These are phyloP conservation scores for Phytophthora fragariaefolia DNA, from an alignment of 352 stramenopile genomes.

Conservation along the genomic window DNA sequence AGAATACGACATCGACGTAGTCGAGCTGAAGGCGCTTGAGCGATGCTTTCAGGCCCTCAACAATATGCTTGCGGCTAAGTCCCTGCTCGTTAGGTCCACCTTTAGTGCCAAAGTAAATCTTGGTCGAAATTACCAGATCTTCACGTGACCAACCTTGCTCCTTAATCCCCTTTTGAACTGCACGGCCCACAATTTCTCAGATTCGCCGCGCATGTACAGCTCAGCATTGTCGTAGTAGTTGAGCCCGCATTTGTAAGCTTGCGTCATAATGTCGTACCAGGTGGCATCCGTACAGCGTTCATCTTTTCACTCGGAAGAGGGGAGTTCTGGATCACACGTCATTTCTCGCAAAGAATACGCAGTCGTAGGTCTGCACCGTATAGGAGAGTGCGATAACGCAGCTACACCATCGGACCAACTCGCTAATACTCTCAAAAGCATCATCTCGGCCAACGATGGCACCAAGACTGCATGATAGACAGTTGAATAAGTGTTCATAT, in stretches of 20 bases:
- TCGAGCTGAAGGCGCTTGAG: conserved; percentile 40
- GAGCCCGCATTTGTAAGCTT: conserved; percentile 46
- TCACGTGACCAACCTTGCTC: conserved; percentile 39
- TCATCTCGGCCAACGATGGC: conserved; percentile 43
- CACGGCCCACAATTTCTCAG: conserved; percentile 42
- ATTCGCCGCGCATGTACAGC: conserved; percentile 40
- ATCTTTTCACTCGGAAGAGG: conserved; percentile 66
- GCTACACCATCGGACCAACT: conserved; percentile 39
- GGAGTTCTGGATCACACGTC: conserved; percentile 69
- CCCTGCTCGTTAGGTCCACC: conserved; percentile 25
- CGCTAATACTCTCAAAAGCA: conserved; percentile 23
- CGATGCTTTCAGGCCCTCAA: conserved; percentile 41
- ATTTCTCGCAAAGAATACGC: conserved; percentile 56
- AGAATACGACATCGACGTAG: conserved; percentile 61
- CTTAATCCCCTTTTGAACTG: conserved; percentile 44
- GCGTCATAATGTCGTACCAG: conserved; percentile 44
- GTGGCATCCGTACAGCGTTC: conserved; percentile 18
- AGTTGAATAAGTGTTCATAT: no score
- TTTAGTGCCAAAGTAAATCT: conserved; percentile 48
- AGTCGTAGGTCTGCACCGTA: conserved; percentile 78
- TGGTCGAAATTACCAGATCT: conserved; percentile 57
- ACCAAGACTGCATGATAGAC: conserved; percentile 36
- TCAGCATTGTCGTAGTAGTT: conserved; percentile 62
- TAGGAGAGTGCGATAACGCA: conserved; percentile 73
- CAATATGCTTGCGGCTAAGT: conserved; percentile 40